phyloP scores from a whole-genome alignment of 768 basidiomycete species.

The Filobasidium wieringae region DNA sequence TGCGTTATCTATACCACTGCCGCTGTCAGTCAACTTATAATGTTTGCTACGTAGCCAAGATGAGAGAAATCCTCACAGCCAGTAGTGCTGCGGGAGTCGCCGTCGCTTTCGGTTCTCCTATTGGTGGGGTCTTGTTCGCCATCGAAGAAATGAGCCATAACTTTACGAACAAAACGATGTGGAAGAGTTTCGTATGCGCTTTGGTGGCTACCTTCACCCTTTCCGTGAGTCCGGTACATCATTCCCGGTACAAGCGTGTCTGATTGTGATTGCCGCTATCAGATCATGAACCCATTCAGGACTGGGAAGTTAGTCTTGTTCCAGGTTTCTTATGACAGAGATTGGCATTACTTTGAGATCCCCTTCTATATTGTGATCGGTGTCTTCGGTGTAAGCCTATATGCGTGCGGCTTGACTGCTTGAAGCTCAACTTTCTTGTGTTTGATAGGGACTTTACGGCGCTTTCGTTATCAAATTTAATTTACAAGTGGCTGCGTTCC shows the following conservation, averaged over 20 bases:
- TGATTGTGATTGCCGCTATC: background rate
- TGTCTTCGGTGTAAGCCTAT: constrained; percentile 68
- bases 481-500: constrained; percentile 84
- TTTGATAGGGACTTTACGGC: constrained; percentile 77
- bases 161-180: constrained; percentile 97
- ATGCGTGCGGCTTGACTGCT: background rate
- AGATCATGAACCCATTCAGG: constrained; percentile 97
- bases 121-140: constrained; percentile 93
- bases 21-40: background rate
- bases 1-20: constrained; percentile 41
- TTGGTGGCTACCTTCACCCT: constrained; percentile 91
- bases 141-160: constrained; percentile 99
- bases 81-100: constrained; percentile 96
- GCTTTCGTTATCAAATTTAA: constrained; percentile 96
- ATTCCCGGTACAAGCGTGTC: background rate
- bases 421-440: background rate
- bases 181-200: constrained; percentile 95
- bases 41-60: constrained; percentile 41
- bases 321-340: constrained; percentile 91
- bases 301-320: constrained; percentile 97
- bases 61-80: constrained; percentile 81
- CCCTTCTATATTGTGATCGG: constrained; percentile 92
- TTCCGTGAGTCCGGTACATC: constrained; percentile 53
- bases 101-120: constrained; percentile 95
- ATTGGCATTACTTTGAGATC: constrained; percentile 99